phyloP scores from a whole-genome alignment of 768 basidiomycete species.

The Lactifluus hygrophoroides region DNA sequence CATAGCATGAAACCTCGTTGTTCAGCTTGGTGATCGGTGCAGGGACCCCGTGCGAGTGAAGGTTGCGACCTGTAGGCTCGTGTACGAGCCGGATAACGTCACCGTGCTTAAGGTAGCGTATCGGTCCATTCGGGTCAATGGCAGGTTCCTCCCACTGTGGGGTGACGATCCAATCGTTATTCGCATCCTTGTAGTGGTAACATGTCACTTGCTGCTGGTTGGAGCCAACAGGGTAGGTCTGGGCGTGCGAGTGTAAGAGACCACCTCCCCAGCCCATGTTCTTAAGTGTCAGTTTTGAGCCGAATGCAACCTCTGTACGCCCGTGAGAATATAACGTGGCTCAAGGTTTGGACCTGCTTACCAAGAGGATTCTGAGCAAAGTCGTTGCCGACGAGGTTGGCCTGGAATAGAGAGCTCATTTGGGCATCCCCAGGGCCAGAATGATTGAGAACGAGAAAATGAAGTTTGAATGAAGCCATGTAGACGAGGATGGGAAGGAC shows the following conservation, averaged over 20 bases:
- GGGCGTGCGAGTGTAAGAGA: conserved; percentile 93
- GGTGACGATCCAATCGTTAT: conserved; percentile 84
- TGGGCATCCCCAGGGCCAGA: conserved; percentile 96
- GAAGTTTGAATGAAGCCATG: conserved; percentile 90
- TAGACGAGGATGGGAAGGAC: conserved; percentile 87
- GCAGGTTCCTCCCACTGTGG: conserved; percentile 72
- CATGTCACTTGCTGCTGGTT: conserved; percentile 95
- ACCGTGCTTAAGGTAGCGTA: conserved; percentile 67
- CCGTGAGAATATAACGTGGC: neutral
- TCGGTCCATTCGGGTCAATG: conserved; percentile 55
- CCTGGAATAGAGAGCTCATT: conserved; percentile 98
- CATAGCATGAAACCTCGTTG: conserved; percentile 91
- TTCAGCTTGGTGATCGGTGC: conserved; percentile 87
- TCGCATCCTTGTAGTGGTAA: conserved; percentile 98
- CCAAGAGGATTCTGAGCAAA: conserved; percentile 86
- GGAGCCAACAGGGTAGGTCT: conserved; percentile 87
- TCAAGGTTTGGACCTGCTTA: conserved; percentile 27
- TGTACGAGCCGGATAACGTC: conserved; percentile 80
- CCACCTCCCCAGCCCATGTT: conserved; percentile 99
- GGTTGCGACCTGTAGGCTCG: conserved; percentile 72
- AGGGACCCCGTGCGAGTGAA: conserved; percentile 84
- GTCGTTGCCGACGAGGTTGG: conserved; percentile 89
- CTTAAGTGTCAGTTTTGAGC: conserved; percentile 87
- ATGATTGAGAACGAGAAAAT: conserved; percentile 90
- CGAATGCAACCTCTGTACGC: conserved; percentile 69